Percentiles rank a stretch among this genome's conserved stretches.
phyloP scores from a whole-genome alignment of 1,139 yeast species.

The Saccharomyces hybrid region DNA sequence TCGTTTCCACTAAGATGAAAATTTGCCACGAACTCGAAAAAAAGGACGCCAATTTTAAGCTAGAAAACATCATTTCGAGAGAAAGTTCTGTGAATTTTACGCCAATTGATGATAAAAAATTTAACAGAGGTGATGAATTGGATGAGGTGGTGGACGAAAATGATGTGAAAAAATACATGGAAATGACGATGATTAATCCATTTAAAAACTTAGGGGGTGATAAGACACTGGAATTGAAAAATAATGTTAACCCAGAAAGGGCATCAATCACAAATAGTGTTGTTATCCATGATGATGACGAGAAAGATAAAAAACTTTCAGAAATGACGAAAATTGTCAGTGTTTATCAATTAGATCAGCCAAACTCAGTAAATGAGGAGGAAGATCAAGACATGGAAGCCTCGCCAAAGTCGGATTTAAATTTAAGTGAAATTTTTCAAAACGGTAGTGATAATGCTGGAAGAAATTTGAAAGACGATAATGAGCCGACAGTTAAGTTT shows the following conservation, averaged over 20 bases:
- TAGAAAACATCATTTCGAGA: constrained; percentile 3
- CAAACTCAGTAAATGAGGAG: constrained; percentile 4
- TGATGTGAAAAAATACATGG: constrained; percentile 25
- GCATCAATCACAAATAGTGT: background rate
- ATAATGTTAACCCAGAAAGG: background rate
- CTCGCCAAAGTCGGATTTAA: constrained; percentile 23
- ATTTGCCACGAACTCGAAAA: constrained; percentile 25
- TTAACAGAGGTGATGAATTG: constrained; percentile 14
- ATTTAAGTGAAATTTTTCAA: constrained; percentile 23
- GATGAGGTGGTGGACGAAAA: constrained; percentile 10
- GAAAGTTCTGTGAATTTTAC: constrained; percentile 6
- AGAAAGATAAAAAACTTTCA: constrained; percentile 18
- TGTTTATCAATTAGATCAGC: constrained; percentile 25
- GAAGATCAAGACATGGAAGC: constrained; percentile 28
- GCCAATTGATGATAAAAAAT: constrained; percentile 12
- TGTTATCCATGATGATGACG: constrained; percentile 5
- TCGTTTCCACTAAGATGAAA: constrained; percentile 24
- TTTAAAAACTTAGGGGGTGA: constrained; percentile 13
- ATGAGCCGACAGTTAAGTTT: constrained; percentile 24
- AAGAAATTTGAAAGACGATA: constrained; percentile 3
- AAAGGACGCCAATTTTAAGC: constrained; percentile 16
- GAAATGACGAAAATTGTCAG: constrained; percentile 38
- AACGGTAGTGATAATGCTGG: background rate
- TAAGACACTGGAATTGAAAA: constrained; percentile 6
- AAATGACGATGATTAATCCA: constrained; percentile 38